Conservation (phyloP, 345 rosid species). For the Eucalyptus regnans region DNA sequence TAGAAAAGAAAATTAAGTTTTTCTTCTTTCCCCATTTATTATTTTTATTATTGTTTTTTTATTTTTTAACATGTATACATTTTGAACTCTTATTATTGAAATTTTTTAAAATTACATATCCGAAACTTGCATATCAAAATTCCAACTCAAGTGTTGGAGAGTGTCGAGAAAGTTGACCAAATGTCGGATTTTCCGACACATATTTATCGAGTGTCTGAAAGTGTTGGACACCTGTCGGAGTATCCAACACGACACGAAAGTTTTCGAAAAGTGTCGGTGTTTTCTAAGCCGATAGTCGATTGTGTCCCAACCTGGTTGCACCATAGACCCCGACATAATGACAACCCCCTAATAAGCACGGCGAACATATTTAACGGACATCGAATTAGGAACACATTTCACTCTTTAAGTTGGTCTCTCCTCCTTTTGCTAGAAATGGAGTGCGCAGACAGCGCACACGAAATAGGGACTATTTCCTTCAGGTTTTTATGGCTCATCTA, state of each 20-base stretch:
- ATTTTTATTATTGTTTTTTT: no score
- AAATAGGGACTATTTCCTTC: not conserved
- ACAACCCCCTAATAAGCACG: not conserved
- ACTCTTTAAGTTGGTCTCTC: not conserved
- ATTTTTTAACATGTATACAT: no score
- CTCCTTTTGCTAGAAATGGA: not conserved
- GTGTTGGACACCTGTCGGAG: no score
- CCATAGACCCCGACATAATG: not conserved
- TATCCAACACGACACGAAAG: fast-evolving
- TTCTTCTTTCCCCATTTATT: no score
- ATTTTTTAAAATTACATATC: no score
- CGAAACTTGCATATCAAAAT: no score
- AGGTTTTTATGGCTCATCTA: not conserved
- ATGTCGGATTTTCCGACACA: fast-evolving
- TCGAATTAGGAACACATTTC: not conserved
- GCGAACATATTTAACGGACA: not conserved
- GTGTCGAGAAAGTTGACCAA: fast-evolving
- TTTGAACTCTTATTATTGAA: no score
- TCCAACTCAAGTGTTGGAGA: fast-evolving
- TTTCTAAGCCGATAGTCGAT: no score
- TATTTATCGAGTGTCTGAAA: no score
- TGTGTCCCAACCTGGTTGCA: not conserved
- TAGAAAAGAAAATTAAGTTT: no score
- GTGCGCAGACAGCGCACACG: not conserved
- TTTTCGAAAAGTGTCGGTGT: fast-evolving